Conservation (phyloP, 2,329 filamentous ascomycete genomes). For the Venturia aucupariae region DNA sequence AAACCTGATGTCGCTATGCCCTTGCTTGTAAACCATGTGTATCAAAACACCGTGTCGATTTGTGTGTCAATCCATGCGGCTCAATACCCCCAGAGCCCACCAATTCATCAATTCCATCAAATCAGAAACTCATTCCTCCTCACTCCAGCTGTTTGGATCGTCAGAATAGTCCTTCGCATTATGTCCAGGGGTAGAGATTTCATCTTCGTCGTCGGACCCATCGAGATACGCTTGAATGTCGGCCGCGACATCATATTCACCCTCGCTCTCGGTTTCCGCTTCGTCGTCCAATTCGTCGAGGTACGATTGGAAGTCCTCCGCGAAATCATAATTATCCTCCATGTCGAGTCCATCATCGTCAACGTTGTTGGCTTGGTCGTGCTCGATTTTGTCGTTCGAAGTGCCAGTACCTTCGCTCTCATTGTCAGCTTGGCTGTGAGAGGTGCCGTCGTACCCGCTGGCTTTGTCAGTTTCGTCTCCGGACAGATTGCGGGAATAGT, state of each 20-base stretch:
- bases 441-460: no score
- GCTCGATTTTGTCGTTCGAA: not conserved
- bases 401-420: not conserved
- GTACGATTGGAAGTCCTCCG: not conserved
- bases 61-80: not conserved
- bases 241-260: no score
- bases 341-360: not conserved
- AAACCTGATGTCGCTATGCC: not conserved
- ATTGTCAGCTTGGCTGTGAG: not conserved
- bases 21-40: not conserved
- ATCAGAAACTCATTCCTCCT: not conserved
- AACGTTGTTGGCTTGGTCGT: not conserved
- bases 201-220: no score
- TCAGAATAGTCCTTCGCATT: not conserved
- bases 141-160: not conserved
- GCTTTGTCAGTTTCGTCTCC: no score
- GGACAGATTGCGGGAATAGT: not conserved
- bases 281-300: not conserved
- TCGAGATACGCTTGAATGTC: no score
- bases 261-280: no score
- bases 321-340: not conserved
- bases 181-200: no score
- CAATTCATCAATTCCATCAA: not conserved
- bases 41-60: not conserved
- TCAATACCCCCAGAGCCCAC: not conserved